Evolutionary conservation across 2,329 filamentous ascomycete genomes (phyloP).

Genomic region (Cladophialophora exuberans): DNA sequence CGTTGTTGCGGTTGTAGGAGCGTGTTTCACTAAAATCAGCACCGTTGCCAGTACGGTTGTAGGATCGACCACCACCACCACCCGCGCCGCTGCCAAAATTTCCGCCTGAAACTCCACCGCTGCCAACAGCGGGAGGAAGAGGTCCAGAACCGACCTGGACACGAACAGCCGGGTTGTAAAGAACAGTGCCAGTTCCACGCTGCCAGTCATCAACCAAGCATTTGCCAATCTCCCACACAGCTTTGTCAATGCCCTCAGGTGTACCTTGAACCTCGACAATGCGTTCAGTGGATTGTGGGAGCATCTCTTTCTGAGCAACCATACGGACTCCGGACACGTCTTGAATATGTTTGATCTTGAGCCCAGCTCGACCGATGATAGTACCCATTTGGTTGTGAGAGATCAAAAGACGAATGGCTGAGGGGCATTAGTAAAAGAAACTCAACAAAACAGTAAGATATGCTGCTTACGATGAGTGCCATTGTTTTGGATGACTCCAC

Average conservation of each 20-base stretch:
- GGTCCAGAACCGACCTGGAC: conserved; percentile 68
- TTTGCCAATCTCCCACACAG: conserved; percentile 98
- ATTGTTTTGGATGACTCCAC: conserved; percentile 80
- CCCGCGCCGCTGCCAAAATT: conserved; percentile 56
- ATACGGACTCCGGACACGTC: conserved; percentile 96
- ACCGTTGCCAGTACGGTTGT: conserved; percentile 93
- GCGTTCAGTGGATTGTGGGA: conserved; percentile 96
- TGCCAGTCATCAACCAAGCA: conserved; percentile 98
- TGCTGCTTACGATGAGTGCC: conserved; percentile 91
- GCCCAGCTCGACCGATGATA: conserved; percentile 92
- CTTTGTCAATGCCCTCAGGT: conserved; percentile 92
- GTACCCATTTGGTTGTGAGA: conserved; percentile 99
- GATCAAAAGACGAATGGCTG: conserved; percentile 96
- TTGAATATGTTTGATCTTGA: conserved; percentile 99
- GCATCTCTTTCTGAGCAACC: conserved; percentile 99
- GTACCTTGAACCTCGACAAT: conserved; percentile 96
- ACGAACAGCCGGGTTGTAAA: conserved; percentile 95
- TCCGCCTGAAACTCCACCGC: conserved; percentile 41
- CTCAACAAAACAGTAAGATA: too few relatives aligned
- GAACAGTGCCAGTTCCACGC: conserved; percentile 91
- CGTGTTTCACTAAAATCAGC: conserved; percentile 92
- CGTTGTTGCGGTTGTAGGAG: conserved; percentile 77
- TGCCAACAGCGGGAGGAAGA: conserved; percentile 53
- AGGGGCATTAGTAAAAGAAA: conserved; percentile 28
- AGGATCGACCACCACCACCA: conserved; percentile 66